Evolutionary conservation across 2,329 filamentous ascomycete species (phyloP), one percentile per base, ranked within the genome.

Genomic region (Blastomyces percursus): DNA sequence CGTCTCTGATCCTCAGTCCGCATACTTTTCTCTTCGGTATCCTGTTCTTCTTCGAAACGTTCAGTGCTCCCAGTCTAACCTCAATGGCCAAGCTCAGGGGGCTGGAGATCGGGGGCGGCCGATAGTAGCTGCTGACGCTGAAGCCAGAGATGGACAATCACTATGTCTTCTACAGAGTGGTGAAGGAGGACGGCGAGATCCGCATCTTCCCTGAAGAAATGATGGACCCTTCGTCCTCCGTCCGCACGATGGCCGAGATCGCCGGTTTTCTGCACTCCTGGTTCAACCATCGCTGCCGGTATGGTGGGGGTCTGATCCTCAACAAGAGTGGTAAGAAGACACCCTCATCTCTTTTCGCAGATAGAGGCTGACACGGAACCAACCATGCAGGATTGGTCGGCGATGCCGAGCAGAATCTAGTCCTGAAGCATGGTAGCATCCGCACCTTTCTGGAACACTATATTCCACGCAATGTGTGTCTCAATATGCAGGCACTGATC

Each of bases 361-460:
- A 30, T 30, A 30, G 48, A 51, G 6, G 3, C 48, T 51, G 48
- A 51, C 11, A 51, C 1, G 6, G 48, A 51, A 51, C 2, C n/a
- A n/a, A n/a, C n/a, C 2, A 51, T 27, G 21, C 52, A 59, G 57
- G n/a, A 2, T 46, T 59, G 19, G n/a, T 71, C 3, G 70, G 69
- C 55, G 55, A 70, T 46, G 66, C 64, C 5, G 63, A 69, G 61
- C 60, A 55, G 9, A 70, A 68, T 57, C 9, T 70, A 40, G 67
- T 71, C 60, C 68, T 71, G 56, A 61, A 62, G 2, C 63, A 70
- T 60, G 63, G 66, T 2, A 65, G 52, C 38, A 68, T 61, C 52
- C 58, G 64, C 57, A 70, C 64, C 11, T 71, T 71, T 55, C 56
- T 71, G 40, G 64, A 71, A 56, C 61, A 70, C 60, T 70, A 71